Percentiles rank a stretch among this genome's conserved stretches.
These are phyloP conservation scores for Ramalina intermedia DNA, from an alignment of 495 filamentous ascomycete species.

Conservation along the genomic window DNA sequence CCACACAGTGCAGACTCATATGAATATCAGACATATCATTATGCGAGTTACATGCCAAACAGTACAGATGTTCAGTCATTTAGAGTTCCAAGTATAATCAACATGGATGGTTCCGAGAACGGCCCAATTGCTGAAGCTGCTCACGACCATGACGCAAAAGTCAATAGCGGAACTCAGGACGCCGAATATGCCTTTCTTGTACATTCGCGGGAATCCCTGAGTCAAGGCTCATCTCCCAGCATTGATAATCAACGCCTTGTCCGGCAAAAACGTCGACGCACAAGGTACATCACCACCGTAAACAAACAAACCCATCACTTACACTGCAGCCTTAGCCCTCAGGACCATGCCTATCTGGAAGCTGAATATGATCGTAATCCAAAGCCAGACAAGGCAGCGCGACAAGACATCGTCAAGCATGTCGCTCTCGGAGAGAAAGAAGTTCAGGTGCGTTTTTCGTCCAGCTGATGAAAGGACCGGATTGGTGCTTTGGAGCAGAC, in stretches of 20 bases:
- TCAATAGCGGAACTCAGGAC: not conserved
- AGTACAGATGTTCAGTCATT: not conserved
- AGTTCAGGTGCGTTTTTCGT: constrained; percentile 61
- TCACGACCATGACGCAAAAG: not conserved
- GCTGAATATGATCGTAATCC: constrained; percentile 71
- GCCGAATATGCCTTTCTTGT: constrained; percentile 49
- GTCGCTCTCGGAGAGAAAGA: constrained; percentile 93
- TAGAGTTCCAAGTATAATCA: not conserved
- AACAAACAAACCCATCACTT: not conserved
- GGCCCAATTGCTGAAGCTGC: not conserved
- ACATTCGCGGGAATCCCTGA: constrained; percentile 52
- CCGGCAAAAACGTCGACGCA: constrained; percentile 55
- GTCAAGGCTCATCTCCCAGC: constrained; percentile 44
- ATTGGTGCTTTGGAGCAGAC: no score
- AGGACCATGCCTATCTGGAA: constrained; percentile 86
- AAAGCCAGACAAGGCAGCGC: constrained; percentile 84
- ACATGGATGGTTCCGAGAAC: constrained; percentile 1
- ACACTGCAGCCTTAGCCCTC: constrained; percentile 38
- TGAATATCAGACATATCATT: no score
- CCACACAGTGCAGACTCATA: no score
- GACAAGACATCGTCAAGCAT: constrained; percentile 65
- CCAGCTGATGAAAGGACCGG: no score
- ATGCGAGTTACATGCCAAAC: no score
- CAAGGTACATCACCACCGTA: constrained; percentile 30
- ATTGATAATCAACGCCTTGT: constrained; percentile 54